Evolutionary conservation across 768 basidiomycete genomes (phyloP).

Genomic region (Sistotremastrum suecicum): DNA sequence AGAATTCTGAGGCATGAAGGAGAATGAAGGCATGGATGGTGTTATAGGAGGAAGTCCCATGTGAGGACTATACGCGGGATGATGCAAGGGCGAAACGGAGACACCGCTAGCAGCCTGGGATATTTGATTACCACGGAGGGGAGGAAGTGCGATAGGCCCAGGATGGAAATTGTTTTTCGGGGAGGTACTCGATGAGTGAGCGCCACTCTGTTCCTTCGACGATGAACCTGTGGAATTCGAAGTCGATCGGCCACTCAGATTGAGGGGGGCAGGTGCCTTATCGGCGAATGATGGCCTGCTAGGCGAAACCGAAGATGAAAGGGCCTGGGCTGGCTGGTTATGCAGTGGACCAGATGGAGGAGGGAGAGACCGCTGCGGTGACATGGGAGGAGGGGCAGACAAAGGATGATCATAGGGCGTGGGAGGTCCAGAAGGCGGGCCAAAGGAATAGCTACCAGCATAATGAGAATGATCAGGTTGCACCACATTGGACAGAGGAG

Average conservation of each 20-base stretch:
- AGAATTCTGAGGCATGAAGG: conserved; percentile 49
- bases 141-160: conserved; percentile 56
- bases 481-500: conserved; percentile 11
- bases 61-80: conserved; percentile 10
- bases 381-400: too few species aligned
- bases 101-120: background rate
- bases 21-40: conserved; percentile 95
- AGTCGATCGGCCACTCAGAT: background rate
- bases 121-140: conserved; percentile 21
- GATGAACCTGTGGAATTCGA: background rate
- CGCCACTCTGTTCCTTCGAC: conserved; percentile 3
- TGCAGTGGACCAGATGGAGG: conserved; percentile 6
- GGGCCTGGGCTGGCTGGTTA: conserved; percentile 1
- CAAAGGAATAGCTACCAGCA: conserved; percentile 23
- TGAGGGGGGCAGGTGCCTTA: background rate
- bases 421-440: conserved; percentile 23
- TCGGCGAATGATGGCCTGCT: background rate
- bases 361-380: conserved; percentile 7
- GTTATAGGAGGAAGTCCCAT: conserved; percentile 78
- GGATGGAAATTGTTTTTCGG: conserved; percentile 30
- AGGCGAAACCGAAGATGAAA: conserved; percentile 6
- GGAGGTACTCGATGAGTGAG: conserved; percentile 4
- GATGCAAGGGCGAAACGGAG: conserved; percentile 2
- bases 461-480: conserved; percentile 16
- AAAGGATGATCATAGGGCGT: conserved; percentile 19